Evolutionary conservation across 768 basidiomycete species (phyloP).

Genomic region (Boletus eberwhitei): DNA sequence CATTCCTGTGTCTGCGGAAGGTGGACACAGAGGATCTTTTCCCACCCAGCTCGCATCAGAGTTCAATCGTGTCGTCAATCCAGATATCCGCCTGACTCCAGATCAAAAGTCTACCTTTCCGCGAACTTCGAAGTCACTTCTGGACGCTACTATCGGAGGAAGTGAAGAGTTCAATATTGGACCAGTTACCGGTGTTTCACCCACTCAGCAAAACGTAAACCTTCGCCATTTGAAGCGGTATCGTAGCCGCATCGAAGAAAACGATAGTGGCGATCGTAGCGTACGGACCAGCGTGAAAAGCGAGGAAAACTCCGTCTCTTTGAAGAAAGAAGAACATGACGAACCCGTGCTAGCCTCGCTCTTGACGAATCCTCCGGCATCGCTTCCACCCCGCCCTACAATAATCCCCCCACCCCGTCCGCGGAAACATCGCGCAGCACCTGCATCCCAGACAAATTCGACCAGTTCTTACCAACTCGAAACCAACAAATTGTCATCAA

Average conservation of each 20-base stretch:
- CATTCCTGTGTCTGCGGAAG: constrained; percentile 10
- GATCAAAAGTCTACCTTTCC: constrained; percentile 9
- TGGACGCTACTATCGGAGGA: constrained; percentile 6
- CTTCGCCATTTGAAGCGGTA: constrained; percentile 30
- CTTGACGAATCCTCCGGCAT: neutral
- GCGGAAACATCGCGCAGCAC: constrained; percentile 4
- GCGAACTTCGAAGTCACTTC: constrained; percentile 22
- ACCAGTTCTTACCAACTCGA: neutral
- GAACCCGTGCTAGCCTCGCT: neutral
- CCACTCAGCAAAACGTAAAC: constrained; percentile 27
- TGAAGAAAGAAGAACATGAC: constrained; percentile 19
- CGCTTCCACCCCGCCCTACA: constrained; percentile 16
- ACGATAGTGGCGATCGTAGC: constrained; percentile 28
- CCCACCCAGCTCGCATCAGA: constrained; percentile 16
- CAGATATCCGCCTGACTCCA: constrained; percentile 1
- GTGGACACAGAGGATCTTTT: constrained; percentile 7
- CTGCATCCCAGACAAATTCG: neutral
- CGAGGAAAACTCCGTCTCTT: constrained; percentile 11
- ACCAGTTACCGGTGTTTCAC: constrained; percentile 21
- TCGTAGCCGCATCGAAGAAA: constrained; percentile 27
- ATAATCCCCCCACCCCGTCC: constrained; percentile 28
- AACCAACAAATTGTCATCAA: neutral
- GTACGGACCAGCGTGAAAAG: constrained; percentile 21
- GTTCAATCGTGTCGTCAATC: neutral
- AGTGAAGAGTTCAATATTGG: constrained; percentile 22